Base-by-base conservation (phyloP, 2,329 filamentous ascomycete genomes). In the Fusarium verrucosum region DNA sequence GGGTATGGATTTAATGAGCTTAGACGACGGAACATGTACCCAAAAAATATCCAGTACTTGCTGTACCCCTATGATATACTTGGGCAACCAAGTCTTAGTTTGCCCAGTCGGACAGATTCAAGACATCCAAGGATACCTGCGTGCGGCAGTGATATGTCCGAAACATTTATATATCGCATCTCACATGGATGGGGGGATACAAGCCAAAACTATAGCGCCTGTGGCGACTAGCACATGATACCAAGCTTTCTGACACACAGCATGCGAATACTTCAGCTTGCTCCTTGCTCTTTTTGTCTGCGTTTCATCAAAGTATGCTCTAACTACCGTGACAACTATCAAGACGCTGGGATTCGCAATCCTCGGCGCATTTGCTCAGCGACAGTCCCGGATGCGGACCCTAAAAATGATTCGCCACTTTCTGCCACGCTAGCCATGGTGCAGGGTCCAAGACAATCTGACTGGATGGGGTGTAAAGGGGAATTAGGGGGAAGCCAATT, bases 361-460 rank as follows among this genome's bases (percentile, higher is more conserved):
- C 37, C 40, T 61, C 50, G 56, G 50, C 35, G 50, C 57, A 66
- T 62, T 44, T 52, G 44, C 38, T 67, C 49, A 55, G 28, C 52
- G 38, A 64, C 54, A 50, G 51, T 42, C 50, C 50, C 49, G 45
- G 56, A 52, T 53, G 53, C 43, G 50, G 56, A 50, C 40, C 53
- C 51, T 55, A 25, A 54, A 49, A 35, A 36, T 60, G 58, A 67
- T 67, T 67, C 50, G 64, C 47, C 28, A 44, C 40, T 20, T 63
- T 62, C 54, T 58, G 41, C 47, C 52, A 59, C 59, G 50, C 59
- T 65, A 61, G 50, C 40, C 55, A 47, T 45, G 20, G 52, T 50
- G 62, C 65, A 70, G 65, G 68, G 68, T 70, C 68, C 65, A 70
- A 70, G 55, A 57, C 68, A 63, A 52, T 47, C 35, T 62, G 33